A percentile compares a stretch with the other conserved stretches of the same genome.
Evolutionary conservation across 768 basidiomycete species (phyloP).

Genomic region (Dentipellis fragilis): DNA sequence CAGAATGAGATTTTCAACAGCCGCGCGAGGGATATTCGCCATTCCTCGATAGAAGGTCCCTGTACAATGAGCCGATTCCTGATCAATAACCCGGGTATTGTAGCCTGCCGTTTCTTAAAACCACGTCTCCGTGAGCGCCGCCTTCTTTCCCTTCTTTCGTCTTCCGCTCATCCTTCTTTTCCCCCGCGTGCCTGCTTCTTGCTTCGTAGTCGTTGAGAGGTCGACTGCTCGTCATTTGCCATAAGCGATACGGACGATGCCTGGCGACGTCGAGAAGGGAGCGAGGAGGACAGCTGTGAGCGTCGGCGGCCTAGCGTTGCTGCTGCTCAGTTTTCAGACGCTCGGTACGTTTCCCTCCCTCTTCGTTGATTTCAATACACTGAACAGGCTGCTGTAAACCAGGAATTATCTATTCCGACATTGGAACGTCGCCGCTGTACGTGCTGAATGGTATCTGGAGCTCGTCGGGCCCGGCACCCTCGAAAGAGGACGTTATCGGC

Average conservation of each 20-base stretch:
- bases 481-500: slow-evolving; percentile 53
- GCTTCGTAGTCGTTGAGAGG: background rate
- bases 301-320: slow-evolving; percentile 12
- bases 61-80: background rate
- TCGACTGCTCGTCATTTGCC: background rate
- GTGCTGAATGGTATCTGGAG: slow-evolving; percentile 59
- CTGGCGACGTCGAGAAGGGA: background rate
- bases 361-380: background rate
- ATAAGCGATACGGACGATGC: background rate
- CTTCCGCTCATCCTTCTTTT: too few relatives aligned
- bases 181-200: background rate
- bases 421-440: slow-evolving; percentile 54
- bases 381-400: background rate
- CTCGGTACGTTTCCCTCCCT: slow-evolving; percentile 14
- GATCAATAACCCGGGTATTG: too few relatives aligned
- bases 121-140: background rate
- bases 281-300: background rate
- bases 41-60: background rate
- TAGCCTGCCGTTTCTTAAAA: background rate
- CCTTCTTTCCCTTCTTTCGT: background rate
- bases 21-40: slow-evolving; percentile 8
- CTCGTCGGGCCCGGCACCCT: slow-evolving; percentile 32
- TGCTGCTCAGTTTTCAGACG: slow-evolving; percentile 23
- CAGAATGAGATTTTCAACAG: background rate
- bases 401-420: slow-evolving; percentile 35